These are phyloP conservation scores for Hydnum rufescens DNA, from an alignment of 768 basidiomycete species.

Conservation along the genomic window DNA sequence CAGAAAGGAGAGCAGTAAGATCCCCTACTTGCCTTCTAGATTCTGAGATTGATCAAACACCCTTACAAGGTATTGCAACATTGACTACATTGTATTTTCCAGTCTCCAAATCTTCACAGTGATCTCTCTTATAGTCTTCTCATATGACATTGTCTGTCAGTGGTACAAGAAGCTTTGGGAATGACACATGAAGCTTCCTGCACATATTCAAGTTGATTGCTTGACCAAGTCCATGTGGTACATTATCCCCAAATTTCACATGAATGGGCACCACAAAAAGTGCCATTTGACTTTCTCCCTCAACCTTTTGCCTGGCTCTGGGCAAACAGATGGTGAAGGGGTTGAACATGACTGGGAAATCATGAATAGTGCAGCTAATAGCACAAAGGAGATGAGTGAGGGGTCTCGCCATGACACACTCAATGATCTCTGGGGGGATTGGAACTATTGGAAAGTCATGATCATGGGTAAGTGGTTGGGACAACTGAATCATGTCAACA, in stretches of 20 bases:
- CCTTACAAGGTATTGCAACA: background rate
- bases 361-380: constrained; percentile 16
- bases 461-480: constrained; percentile 13
- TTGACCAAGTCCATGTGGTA: constrained; percentile 9
- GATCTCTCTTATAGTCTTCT: constrained; percentile 9
- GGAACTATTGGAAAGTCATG: constrained; percentile 21
- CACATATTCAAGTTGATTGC: constrained; percentile 5
- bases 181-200: constrained; percentile 4
- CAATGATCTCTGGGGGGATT: no score
- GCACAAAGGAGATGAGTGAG: no score
- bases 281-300: constrained; percentile 19
- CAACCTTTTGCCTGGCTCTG: constrained; percentile 16
- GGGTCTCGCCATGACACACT: no score
- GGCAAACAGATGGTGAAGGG: no score
- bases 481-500: no score
- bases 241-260: constrained; percentile 23
- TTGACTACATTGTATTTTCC: background rate
- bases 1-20: constrained; percentile 17
- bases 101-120: background rate
- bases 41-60: background rate
- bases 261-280: constrained; percentile 17
- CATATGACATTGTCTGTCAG: constrained; percentile 20
- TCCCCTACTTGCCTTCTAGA: no score
- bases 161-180: constrained; percentile 14
- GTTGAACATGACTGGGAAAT: constrained; percentile 22